Evolutionary conservation across 331 rosid species (phyloP).

Genomic region (Rhamnella rubrinervis): DNA sequence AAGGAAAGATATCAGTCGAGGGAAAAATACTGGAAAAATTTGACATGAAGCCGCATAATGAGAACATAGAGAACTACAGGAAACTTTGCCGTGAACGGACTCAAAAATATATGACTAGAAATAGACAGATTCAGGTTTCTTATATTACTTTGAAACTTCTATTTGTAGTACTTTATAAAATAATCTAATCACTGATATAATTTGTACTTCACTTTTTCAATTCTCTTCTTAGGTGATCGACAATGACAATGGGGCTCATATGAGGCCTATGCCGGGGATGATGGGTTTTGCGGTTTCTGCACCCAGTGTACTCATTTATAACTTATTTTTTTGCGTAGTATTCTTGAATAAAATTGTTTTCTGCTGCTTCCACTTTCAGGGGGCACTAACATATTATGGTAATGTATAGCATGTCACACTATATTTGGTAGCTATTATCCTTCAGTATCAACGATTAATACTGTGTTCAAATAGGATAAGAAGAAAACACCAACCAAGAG

Average conservation of each 20-base stretch:
- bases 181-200: conserved; percentile 1
- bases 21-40: conserved; percentile 73
- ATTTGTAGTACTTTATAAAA: not conserved
- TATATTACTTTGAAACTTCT: conserved; percentile 19
- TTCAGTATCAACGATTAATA: conserved; percentile 11
- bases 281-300: conserved; percentile 41
- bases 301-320: conserved; percentile 42
- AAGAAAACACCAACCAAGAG: conserved; percentile 55
- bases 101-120: conserved; percentile 59
- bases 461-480: conserved; percentile 60
- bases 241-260: conserved; percentile 63
- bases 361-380: conserved; percentile 7
- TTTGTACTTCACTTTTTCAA: conserved; percentile 20
- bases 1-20: conserved; percentile 73
- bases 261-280: conserved; percentile 91
- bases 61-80: conserved; percentile 73
- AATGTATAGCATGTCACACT: conserved; percentile 2
- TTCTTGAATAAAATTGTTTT: conserved; percentile 11
- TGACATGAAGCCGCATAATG: conserved; percentile 80
- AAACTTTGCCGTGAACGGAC: conserved; percentile 89
- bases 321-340: conserved; percentile 13
- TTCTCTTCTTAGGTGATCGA: conserved; percentile 65
- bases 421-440: not conserved
- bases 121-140: conserved; percentile 86
- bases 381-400: conserved; percentile 3